Evolutionary conservation across 164 flowering plant genomes (phyloP), one percentile per base, ranked within the genome.

Genomic region (Chimonanthus praecox): DNA sequence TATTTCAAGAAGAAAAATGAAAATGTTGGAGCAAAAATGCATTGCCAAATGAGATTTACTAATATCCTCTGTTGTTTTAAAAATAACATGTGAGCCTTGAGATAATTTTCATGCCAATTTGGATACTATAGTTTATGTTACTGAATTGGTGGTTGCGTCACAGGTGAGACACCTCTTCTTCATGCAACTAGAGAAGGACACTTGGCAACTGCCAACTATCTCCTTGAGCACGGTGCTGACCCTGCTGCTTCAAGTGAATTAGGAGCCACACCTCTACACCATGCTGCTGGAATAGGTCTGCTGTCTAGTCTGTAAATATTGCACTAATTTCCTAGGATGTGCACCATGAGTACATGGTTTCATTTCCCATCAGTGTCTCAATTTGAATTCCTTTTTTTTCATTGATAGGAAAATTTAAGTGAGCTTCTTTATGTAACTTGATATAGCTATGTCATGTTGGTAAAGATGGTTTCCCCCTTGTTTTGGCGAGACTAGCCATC

Each of bases 141-240:
- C 69, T n/a, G 54, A 75, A 71, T 66, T 66, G 64, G 3, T 72
- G 66, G 49, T 67, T 69, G 47, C 58, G 51, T 77, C 78, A 49
- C 81, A 95, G 99, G 98, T 64, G 99, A 95, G 61, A 92, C 98
- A 79, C 91, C 99, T 73, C 89, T 95, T 73, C 71, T 90, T 78
- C 98, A 95, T 83, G 97, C 98, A 75, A 89, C 89, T 64, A 83
- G 97, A 47, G 93, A 88, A 83, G 99, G 98, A 60, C 95, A 93
- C 67, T 78, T 76, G 70, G 88, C 66, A 51, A 87, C 90, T 73
- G 94, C 85, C 18, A 93, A 82, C 63, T 95, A 88, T 77, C 92
- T 95, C 71, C 71, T 95, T 68, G 97, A 87, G n/a, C 76, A 73
- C 80, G 97, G 97, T 76, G 97, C 97, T 9, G 77, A 90, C 83